Conservation (phyloP, 2,329 filamentous ascomycete genomes). For the Lasiodiplodia gonubiensis region DNA sequence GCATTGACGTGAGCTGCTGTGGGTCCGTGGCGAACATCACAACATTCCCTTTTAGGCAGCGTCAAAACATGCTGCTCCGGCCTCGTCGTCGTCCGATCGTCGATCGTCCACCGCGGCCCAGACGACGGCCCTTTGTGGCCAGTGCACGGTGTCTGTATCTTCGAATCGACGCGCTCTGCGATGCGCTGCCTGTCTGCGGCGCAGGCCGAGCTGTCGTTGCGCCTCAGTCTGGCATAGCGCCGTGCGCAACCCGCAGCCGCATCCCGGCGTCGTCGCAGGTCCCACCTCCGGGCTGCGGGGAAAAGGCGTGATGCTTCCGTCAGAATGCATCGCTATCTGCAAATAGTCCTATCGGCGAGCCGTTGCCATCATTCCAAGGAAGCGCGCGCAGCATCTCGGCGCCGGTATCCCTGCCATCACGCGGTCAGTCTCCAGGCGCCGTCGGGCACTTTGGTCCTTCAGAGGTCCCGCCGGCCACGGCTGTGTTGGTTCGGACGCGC, state of each 20-base stretch:
- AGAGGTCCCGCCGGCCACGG: constrained; percentile 7
- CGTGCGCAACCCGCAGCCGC: background rate
- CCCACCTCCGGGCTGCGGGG: constrained; percentile 3
- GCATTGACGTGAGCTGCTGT: constrained; percentile 6
- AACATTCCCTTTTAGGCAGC: background rate
- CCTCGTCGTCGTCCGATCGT: background rate
- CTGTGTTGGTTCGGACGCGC: constrained; percentile 17
- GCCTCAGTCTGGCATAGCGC: constrained; percentile 13
- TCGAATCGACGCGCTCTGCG: background rate
- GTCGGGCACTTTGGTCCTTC: background rate
- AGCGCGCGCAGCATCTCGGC: constrained; percentile 6
- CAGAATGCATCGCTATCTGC: background rate
- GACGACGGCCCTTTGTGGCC: constrained; percentile 1
- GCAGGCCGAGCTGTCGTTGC: constrained; percentile 2
- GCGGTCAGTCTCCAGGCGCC: background rate
- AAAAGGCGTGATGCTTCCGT: background rate
- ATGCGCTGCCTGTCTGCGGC: background rate
- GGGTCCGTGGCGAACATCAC: constrained; percentile 22
- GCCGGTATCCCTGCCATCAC: background rate
- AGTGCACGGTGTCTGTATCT: constrained; percentile 9
- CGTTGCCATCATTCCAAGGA: constrained; percentile 1
- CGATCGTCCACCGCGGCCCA: constrained; percentile 9
- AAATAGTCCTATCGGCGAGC: background rate
- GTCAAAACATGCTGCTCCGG: constrained; percentile 8
- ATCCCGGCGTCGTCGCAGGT: constrained; percentile 2